Percentiles rank a stretch among this genome's conserved stretches.
Conservation (phyloP, 2,329 filamentous ascomycete species). For the Penicillium sp. region DNA sequence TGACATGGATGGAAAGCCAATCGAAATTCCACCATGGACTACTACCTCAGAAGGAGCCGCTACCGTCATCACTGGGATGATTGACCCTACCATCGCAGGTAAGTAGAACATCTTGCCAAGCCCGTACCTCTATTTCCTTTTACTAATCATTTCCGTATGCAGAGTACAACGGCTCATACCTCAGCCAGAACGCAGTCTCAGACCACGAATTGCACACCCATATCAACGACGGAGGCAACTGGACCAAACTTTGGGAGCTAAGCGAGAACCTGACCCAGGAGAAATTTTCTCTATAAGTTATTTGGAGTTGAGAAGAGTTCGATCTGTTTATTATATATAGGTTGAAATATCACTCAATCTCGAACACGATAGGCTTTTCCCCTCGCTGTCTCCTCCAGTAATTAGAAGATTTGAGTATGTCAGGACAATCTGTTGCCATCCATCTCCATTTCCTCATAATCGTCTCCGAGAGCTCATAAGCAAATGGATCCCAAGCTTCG, state of each 20-base stretch:
- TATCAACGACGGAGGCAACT: slow-evolving; percentile 22
- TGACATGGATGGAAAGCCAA: slow-evolving; percentile 21
- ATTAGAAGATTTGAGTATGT: slow-evolving; percentile 31
- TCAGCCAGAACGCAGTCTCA: slow-evolving; percentile 22
- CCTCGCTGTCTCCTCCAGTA: slow-evolving; percentile 23
- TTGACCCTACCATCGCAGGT: slow-evolving; percentile 26
- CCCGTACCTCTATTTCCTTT: background rate
- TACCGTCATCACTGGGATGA: slow-evolving; percentile 26
- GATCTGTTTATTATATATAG: background rate
- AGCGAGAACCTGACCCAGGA: slow-evolving; percentile 33
- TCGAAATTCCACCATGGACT: slow-evolving; percentile 18
- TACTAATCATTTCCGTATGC: background rate
- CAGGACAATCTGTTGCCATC: slow-evolving; percentile 26
- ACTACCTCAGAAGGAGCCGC: slow-evolving; percentile 24
- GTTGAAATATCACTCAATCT: background rate
- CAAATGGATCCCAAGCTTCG: slow-evolving; percentile 31
- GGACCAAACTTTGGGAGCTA: slow-evolving; percentile 31
- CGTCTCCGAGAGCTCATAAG: slow-evolving; percentile 32
- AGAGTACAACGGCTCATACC: slow-evolving; percentile 14
- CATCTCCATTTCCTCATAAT: slow-evolving; percentile 30
- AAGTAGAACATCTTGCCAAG: background rate
- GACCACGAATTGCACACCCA: slow-evolving; percentile 30
- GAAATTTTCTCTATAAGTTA: slow-evolving; percentile 20
- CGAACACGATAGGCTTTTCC: slow-evolving; percentile 13
- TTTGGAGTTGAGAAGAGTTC: background rate